Evolutionary conservation across 2,329 filamentous ascomycete species (phyloP).

Genomic region (Alternaria alternata): DNA sequence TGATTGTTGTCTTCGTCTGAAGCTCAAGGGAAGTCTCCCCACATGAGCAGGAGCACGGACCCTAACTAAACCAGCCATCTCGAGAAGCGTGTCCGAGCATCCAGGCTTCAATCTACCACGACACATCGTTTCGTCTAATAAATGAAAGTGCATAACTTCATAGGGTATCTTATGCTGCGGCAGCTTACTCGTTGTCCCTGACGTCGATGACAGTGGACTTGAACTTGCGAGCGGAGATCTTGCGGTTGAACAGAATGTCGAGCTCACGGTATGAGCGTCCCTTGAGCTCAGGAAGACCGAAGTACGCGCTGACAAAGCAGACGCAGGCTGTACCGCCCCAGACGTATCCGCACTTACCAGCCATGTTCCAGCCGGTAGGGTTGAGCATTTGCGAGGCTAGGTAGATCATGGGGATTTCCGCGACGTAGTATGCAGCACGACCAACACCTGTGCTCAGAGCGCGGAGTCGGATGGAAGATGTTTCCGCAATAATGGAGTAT

Average conservation of each 20-base stretch:
- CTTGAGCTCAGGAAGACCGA: slow-evolving; percentile 64
- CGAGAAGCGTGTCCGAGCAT: background rate
- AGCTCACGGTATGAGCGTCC: slow-evolving; percentile 59
- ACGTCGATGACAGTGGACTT: slow-evolving; percentile 64
- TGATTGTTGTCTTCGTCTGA: background rate
- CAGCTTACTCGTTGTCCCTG: slow-evolving; percentile 66
- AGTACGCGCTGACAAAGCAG: slow-evolving; percentile 61
- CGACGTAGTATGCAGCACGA: slow-evolving; percentile 68
- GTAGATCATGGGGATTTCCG: slow-evolving; percentile 72
- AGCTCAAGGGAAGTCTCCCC: background rate
- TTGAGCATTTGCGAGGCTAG: slow-evolving; percentile 63
- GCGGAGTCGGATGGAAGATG: slow-evolving; percentile 68
- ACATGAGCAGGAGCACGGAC: background rate
- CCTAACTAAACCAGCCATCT: background rate
- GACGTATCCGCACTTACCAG: slow-evolving; percentile 44
- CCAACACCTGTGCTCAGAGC: slow-evolving; percentile 70
- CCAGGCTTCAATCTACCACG: background rate
- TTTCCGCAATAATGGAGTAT: slow-evolving; percentile 72
- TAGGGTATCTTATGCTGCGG: background rate
- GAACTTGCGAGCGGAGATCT: slow-evolving; percentile 63
- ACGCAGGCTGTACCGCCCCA: slow-evolving; percentile 57
- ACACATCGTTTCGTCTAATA: background rate
- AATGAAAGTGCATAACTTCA: background rate
- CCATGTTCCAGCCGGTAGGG: slow-evolving; percentile 51
- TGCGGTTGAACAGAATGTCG: slow-evolving; percentile 54